These are phyloP conservation scores for Cyclotella distinguenda DNA, from an alignment of 108 stramenopile genomes.

Conservation along the genomic window DNA sequence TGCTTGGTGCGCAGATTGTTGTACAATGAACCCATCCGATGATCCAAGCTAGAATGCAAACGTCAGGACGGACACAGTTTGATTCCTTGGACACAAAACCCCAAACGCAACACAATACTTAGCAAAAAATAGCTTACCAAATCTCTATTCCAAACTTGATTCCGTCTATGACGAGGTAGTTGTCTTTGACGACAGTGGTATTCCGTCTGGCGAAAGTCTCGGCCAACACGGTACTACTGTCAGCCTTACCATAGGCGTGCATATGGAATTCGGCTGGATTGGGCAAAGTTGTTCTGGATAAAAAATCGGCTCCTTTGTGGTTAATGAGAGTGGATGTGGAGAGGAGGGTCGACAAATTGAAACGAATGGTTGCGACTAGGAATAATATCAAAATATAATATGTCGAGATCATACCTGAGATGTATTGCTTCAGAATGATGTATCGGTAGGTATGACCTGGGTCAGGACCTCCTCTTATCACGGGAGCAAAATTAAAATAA, in stretches of 20 bases:
- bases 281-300: conserved; percentile 29
- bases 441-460: conserved; percentile 8
- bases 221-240: conserved; percentile 6
- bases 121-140: conserved; percentile 10
- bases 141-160: conserved; percentile 44
- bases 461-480: conserved; percentile 25
- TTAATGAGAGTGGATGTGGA: too few relatives aligned
- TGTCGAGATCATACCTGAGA: too few relatives aligned
- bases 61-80: not conserved
- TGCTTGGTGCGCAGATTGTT: conserved; percentile 19
- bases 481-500: conserved; percentile 46
- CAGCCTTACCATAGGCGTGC: conserved; percentile 14
- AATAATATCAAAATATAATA: too few relatives aligned
- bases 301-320: conserved; percentile 40
- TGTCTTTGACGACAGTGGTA: conserved; percentile 28
- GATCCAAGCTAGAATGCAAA: conserved; percentile 22
- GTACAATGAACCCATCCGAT: conserved; percentile 33
- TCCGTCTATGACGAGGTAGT: conserved; percentile 36
- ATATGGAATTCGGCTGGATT: conserved; percentile 32
- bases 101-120: not conserved
- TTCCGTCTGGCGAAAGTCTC: conserved; percentile 20
- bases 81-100: not conserved
- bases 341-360: too few relatives aligned
- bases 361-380: too few relatives aligned
- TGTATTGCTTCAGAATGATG: conserved; percentile 34